Evolutionary conservation across 1,284 basidiomycete genomes (phyloP).

Genomic region (Bondarzewia mesenterica): DNA sequence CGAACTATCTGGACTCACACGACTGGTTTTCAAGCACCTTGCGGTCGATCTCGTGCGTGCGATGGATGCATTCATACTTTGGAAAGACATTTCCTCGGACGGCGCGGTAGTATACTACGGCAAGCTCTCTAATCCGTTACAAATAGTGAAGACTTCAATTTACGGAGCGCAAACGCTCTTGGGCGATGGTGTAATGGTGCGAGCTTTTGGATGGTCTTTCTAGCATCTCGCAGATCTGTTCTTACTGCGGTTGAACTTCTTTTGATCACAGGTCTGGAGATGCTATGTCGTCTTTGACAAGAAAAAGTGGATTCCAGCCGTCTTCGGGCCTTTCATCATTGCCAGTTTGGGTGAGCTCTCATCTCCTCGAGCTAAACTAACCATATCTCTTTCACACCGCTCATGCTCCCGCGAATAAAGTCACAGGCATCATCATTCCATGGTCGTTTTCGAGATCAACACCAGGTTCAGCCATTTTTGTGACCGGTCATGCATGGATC

Average conservation of each 20-base stretch:
- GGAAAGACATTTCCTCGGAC: neutral
- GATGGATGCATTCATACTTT: neutral
- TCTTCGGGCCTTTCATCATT: neutral
- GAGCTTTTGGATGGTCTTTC: too few relatives aligned
- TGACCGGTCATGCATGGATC: neutral
- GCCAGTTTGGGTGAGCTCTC: neutral
- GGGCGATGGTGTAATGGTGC: constrained; percentile 1
- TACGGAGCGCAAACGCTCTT: neutral
- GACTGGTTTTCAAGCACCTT: neutral
- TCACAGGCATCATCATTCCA: neutral
- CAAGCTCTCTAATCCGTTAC: neutral
- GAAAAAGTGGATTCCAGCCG: neutral
- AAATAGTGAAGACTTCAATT: neutral
- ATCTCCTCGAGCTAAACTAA: neutral
- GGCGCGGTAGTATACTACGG: neutral
- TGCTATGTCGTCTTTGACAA: constrained; percentile 1
- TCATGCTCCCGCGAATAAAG: neutral
- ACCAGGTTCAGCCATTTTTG: neutral
- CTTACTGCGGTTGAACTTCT: neutral
- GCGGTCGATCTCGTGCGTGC: neutral
- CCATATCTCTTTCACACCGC: neutral
- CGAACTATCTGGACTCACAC: neutral
- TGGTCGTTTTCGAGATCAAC: neutral
- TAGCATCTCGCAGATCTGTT: too few relatives aligned
- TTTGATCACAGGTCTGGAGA: neutral